Evolutionary conservation across 805 yeast species (phyloP), one percentile per base, ranked within the genome.

Genomic region (Teunomyces lycoperdinae): DNA sequence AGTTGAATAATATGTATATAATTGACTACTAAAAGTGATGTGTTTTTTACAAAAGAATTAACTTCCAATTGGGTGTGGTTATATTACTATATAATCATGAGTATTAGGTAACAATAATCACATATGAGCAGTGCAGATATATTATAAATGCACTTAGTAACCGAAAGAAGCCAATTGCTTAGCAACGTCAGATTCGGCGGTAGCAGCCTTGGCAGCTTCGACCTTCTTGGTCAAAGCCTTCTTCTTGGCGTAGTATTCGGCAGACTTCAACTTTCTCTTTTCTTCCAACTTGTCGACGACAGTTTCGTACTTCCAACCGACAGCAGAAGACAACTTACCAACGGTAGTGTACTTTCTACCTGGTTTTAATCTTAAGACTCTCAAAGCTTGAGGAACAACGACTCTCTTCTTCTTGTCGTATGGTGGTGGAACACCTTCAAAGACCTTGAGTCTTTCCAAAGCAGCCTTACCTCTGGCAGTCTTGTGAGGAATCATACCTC

Each of bases 401-500:
- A 91, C 97, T 78, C 97, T 89, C 96, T 92, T 92, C 89, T 90
- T 89, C 83, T 85, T 89, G 94, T 94, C 99, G 80, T 87, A 94
- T 80, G 99, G 98, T 57, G 97, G 90, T 78, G 99, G 99, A 60
- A 94, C 84, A 87, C 99, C 99, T 82, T 94, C 99, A 71, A 89
- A 94, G 66, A 92, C 98, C 92, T 94, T 89, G 70, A 94, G 88
- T 82, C 97, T 91, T 83, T 91, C 98, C 73, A 94, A 79, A 69
- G 99, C 99, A 74, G 98, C 98, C 83, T 89, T 87, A 80, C 99
- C 99, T 81, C 98, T 94, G 67, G 98, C 94, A 65, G 99, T 94
- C 90, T 94, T 94, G 91, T 94, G 98, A 75, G 97, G 81, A 70
- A 94, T 81, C 99, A 94, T 94, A 81, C 99, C 99, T 76, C 96